These are phyloP conservation scores for Pseudogymnoascus sp. DNA, from an alignment of 2,329 filamentous ascomycete genomes.

Conservation along the genomic window DNA sequence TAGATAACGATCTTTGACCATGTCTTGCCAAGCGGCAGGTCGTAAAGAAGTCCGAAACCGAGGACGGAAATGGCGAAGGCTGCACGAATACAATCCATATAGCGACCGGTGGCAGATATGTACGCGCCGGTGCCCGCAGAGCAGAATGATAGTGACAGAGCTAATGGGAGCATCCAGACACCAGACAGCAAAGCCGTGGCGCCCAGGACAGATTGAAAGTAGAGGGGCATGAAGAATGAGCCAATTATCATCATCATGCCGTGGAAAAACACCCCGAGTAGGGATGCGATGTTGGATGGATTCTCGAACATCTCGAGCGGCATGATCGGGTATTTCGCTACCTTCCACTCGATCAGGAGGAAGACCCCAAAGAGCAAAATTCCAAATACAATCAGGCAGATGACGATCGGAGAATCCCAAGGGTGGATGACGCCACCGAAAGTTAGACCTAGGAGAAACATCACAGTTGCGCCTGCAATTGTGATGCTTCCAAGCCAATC, in stretches of 20 bases:
- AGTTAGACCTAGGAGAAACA: constrained; percentile 80
- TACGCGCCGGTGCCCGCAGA: constrained; percentile 50
- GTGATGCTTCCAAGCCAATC: constrained; percentile 54
- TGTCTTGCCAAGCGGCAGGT: constrained; percentile 48
- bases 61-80: constrained; percentile 54
- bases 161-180: constrained; percentile 66
- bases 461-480: constrained; percentile 65
- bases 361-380: constrained; percentile 52
- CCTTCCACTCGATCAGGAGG: constrained; percentile 61
- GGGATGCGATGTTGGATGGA: constrained; percentile 56
- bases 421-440: constrained; percentile 71
- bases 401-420: constrained; percentile 33
- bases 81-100: constrained; percentile 51
- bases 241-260: constrained; percentile 39
- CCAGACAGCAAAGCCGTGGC: constrained; percentile 65
- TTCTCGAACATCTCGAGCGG: constrained; percentile 63
- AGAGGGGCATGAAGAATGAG: constrained; percentile 42
- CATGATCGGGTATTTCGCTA: constrained; percentile 72
- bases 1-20: constrained; percentile 52
- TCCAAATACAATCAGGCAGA: constrained; percentile 52
- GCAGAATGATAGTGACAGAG: constrained; percentile 56
- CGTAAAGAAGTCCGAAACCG: constrained; percentile 56
- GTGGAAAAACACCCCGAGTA: constrained; percentile 63
- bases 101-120: constrained; percentile 59
- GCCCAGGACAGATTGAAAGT: constrained; percentile 71